These are phyloP conservation scores for Blastobotrys indianensis DNA, from an alignment of 1,139 yeast species.

Conservation along the genomic window DNA sequence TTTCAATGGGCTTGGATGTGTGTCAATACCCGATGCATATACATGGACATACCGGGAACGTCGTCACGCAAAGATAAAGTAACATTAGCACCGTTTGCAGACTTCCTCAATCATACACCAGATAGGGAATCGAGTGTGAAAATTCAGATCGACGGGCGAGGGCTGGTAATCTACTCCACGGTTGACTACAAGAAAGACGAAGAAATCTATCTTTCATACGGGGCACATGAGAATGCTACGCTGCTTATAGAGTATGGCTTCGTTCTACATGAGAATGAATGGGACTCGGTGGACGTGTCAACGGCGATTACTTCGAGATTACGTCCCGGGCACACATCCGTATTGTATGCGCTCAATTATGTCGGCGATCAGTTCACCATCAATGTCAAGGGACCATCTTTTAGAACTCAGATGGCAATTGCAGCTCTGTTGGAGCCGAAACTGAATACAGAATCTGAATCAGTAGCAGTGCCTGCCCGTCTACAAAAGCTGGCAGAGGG, in stretches of 20 bases:
- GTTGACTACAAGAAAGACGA: constrained; percentile 38
- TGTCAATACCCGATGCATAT: constrained; percentile 86
- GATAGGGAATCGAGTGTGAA: constrained; percentile 41
- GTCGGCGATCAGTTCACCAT: constrained; percentile 74
- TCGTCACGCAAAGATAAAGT: constrained; percentile 52
- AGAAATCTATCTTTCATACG: constrained; percentile 72
- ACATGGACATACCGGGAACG: constrained; percentile 59
- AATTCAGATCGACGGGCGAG: constrained; percentile 42
- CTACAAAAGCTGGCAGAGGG: constrained; percentile 50
- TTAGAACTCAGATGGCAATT: constrained; percentile 68
- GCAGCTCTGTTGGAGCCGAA: constrained; percentile 38
- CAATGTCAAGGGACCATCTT: constrained; percentile 49
- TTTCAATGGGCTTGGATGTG: constrained; percentile 76
- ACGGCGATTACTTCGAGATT: constrained; percentile 38
- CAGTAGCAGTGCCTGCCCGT: constrained; percentile 4
- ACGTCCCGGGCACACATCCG: constrained; percentile 39
- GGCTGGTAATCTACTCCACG: constrained; percentile 42
- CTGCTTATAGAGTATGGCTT: constrained; percentile 86
- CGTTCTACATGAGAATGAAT: constrained; percentile 47
- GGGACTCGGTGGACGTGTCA: constrained; percentile 69
- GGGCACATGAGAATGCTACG: constrained; percentile 81
- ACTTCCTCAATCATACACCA: constrained; percentile 72
- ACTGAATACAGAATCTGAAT: background rate
- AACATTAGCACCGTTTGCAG: constrained; percentile 89
- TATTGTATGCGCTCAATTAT: constrained; percentile 50